These are phyloP conservation scores for Pythium plurisporium DNA, from an alignment of 352 stramenopile species.

Conservation along the genomic window DNA sequence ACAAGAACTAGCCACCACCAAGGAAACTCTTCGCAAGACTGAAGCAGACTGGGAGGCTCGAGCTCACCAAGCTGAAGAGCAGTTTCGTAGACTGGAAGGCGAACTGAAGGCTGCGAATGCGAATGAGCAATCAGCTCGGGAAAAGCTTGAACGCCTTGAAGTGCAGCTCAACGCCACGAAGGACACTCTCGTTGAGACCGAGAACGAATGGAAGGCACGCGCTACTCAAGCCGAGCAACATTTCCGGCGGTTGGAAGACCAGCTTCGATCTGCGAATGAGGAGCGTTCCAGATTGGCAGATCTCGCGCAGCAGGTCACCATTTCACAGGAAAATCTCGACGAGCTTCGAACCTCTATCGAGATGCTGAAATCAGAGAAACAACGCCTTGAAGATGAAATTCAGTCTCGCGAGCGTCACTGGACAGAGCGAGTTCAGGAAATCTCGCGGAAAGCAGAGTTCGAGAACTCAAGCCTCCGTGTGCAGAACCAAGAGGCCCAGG, in stretches of 20 bases:
- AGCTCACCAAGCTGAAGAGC: constrained; percentile 16
- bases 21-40: constrained; percentile 9
- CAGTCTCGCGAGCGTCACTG: constrained; percentile 24
- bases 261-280: constrained; percentile 9
- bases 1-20: constrained; percentile 27
- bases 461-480: constrained; percentile 41
- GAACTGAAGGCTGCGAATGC: constrained; percentile 17
- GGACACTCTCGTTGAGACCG: constrained; percentile 25
- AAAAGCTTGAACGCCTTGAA: constrained; percentile 28
- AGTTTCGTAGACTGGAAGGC: constrained; percentile 9
- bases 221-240: constrained; percentile 13
- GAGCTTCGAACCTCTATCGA: constrained; percentile 20
- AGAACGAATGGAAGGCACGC: constrained; percentile 19
- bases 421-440: constrained; percentile 36
- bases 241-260: constrained; percentile 10
- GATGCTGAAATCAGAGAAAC: constrained; percentile 23
- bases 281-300: constrained; percentile 8
- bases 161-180: constrained; percentile 25
- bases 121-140: constrained; percentile 22
- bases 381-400: constrained; percentile 32
- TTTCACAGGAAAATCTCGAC: constrained; percentile 7
- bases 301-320: neutral
- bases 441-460: constrained; percentile 18
- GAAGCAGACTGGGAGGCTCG: constrained; percentile 13
- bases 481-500: constrained; percentile 39